Conservation (phyloP, 2,329 filamentous ascomycete species). For the Pseudogymnoascus sp. region DNA sequence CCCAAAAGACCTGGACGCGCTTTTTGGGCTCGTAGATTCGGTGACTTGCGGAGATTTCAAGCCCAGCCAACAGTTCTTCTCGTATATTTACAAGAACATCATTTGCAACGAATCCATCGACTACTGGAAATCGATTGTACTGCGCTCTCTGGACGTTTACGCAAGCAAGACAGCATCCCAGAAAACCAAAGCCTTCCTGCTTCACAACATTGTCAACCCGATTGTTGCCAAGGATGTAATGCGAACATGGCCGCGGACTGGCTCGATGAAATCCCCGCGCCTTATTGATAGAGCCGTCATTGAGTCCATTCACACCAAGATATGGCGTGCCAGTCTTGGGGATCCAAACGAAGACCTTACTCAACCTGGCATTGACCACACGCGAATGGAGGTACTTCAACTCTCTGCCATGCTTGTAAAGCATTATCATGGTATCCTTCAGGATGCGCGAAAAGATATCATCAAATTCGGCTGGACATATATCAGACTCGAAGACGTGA, state of each 20-base stretch:
- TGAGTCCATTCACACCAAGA: constrained; percentile 81
- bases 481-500: constrained; percentile 94
- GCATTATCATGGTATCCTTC: constrained; percentile 79
- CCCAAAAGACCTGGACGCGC: constrained; percentile 69
- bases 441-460: constrained; percentile 91
- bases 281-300: constrained; percentile 83
- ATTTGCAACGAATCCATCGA: constrained; percentile 79
- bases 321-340: constrained; percentile 85
- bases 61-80: constrained; percentile 63
- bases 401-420: constrained; percentile 93
- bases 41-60: constrained; percentile 80
- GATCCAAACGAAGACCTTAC: constrained; percentile 76
- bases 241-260: constrained; percentile 61
- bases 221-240: constrained; percentile 96
- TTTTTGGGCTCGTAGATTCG: constrained; percentile 78
- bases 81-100: constrained; percentile 78
- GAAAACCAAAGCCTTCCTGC: constrained; percentile 85
- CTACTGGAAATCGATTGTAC: constrained; percentile 74
- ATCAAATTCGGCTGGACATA: constrained; percentile 99
- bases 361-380: constrained; percentile 87
- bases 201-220: constrained; percentile 89
- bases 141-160: constrained; percentile 84
- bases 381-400: constrained; percentile 90
- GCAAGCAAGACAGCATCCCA: constrained; percentile 71
- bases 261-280: constrained; percentile 52